Evolutionary conservation across 2,329 filamentous ascomycete genomes (phyloP).

Genomic region (Sarocladium strictum): DNA sequence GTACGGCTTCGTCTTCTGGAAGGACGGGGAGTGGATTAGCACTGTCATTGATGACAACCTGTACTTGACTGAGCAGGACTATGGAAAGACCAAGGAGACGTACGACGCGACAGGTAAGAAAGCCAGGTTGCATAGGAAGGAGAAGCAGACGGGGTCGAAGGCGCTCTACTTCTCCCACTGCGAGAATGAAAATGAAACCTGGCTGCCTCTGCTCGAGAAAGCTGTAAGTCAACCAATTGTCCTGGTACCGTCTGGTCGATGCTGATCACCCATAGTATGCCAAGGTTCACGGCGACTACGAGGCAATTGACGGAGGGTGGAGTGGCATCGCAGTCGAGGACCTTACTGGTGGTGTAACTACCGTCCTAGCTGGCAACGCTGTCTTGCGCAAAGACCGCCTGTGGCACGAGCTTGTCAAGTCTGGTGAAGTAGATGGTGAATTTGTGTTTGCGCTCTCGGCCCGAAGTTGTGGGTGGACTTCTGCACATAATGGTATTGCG

Average conservation of each 20-base stretch:
- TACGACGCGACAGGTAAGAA: constrained; percentile 40
- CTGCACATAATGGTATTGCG: constrained; percentile 32
- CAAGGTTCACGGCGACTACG: constrained; percentile 70
- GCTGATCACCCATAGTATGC: constrained; percentile 41
- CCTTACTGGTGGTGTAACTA: constrained; percentile 50
- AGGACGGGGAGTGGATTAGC: constrained; percentile 66
- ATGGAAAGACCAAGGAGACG: constrained; percentile 34
- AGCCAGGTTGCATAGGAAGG: constrained; percentile 54
- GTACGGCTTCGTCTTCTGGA: constrained; percentile 68
- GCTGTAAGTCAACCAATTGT: constrained; percentile 30
- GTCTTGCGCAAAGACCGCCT: constrained; percentile 63
- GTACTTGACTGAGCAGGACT: constrained; percentile 24
- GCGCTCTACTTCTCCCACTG: constrained; percentile 67
- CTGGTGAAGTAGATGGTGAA: constrained; percentile 46
- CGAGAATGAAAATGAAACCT: constrained; percentile 64
- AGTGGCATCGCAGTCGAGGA: constrained; percentile 47
- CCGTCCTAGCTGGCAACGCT: constrained; percentile 48
- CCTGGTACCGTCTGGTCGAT: too few species aligned
- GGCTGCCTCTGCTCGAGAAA: constrained; percentile 68
- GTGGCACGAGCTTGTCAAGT: constrained; percentile 62
- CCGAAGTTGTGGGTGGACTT: constrained; percentile 9
- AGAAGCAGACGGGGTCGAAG: constrained; percentile 61
- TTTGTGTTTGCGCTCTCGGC: constrained; percentile 51
- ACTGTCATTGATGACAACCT: constrained; percentile 66
- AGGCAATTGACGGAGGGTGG: constrained; percentile 60